A percentile compares a stretch with the other conserved stretches of the same genome.
phyloP scores from a whole-genome alignment of 1,139 yeast genomes.

The Lodderomyces beijingensis region DNA sequence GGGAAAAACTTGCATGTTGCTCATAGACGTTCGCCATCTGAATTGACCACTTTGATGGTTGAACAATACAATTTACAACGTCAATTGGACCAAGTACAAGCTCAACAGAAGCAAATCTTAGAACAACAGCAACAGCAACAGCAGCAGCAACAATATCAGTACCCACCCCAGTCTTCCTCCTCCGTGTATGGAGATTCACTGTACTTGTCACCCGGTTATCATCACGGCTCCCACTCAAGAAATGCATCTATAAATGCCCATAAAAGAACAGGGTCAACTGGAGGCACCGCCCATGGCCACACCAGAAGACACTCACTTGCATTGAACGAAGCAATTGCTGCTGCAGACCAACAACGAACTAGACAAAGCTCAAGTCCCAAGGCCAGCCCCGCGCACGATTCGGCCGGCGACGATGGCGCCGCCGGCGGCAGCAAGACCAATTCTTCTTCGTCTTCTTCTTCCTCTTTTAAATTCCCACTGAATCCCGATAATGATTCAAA shows the following conservation, averaged over 20 bases:
- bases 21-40: constrained; percentile 91
- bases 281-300: constrained; percentile 51
- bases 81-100: constrained; percentile 86
- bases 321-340: constrained; percentile 90
- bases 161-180: constrained; percentile 2
- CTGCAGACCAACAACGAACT: constrained; percentile 78
- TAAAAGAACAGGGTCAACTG: constrained; percentile 35
- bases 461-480: constrained; percentile 35
- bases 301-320: constrained; percentile 90
- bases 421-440: constrained; percentile 14
- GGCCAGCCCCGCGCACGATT: constrained; percentile 14
- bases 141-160: constrained; percentile 14
- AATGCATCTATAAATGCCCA: constrained; percentile 33
- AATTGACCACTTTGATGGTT: constrained; percentile 89
- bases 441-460: too few relatives aligned
- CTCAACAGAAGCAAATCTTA: constrained; percentile 83
- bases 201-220: constrained; percentile 6
- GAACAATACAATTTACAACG: constrained; percentile 92
- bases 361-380: constrained; percentile 36
- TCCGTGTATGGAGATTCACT: constrained; percentile 1
- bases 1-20: constrained; percentile 71
- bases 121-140: constrained; percentile 55
- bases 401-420: constrained; percentile 15
- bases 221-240: constrained; percentile 31
- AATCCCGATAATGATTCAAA: constrained; percentile 13